These are phyloP conservation scores for Colletotrichum sp. DNA, from an alignment of 2,329 filamentous ascomycete species.

Conservation along the genomic window DNA sequence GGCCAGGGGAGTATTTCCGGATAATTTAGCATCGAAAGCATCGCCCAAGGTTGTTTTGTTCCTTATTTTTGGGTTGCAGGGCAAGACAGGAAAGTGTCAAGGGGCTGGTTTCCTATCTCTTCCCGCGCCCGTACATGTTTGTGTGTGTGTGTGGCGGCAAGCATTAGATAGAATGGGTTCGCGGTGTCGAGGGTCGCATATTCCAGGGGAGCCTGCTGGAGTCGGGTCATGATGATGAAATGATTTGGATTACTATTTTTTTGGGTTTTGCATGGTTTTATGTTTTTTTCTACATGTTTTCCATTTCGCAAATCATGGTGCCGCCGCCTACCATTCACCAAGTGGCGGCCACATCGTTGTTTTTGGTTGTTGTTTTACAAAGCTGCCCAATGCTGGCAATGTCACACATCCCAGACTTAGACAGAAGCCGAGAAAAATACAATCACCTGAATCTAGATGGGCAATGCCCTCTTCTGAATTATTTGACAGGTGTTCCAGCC, in stretches of 20 bases:
- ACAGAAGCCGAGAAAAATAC: not conserved
- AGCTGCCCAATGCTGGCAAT: not conserved
- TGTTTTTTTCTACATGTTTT: not conserved
- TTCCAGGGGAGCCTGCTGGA: slow-evolving; percentile 10
- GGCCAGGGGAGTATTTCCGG: not conserved
- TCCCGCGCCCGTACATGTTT: not conserved
- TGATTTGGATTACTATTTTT: slow-evolving; percentile 1
- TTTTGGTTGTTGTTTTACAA: not conserved
- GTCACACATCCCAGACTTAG: not conserved
- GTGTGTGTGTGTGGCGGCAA: not conserved
- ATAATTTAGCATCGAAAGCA: not conserved
- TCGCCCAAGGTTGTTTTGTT: not conserved
- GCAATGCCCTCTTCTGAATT: not conserved
- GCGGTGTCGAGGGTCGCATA: slow-evolving; percentile 1
- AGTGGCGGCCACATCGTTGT: not conserved
- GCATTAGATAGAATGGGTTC: slow-evolving; percentile 7
- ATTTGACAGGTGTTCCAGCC: slow-evolving; percentile 2
- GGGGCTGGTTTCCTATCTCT: not conserved
- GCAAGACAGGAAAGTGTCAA: not conserved
- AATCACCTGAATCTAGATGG: not conserved
- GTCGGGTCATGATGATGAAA: slow-evolving; percentile 6
- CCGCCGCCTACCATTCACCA: not conserved
- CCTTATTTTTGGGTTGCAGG: not conserved
- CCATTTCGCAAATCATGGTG: not conserved
- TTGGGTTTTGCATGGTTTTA: not conserved